phyloP scores from a whole-genome alignment of 345 rosid genomes.

The Draba incana region DNA sequence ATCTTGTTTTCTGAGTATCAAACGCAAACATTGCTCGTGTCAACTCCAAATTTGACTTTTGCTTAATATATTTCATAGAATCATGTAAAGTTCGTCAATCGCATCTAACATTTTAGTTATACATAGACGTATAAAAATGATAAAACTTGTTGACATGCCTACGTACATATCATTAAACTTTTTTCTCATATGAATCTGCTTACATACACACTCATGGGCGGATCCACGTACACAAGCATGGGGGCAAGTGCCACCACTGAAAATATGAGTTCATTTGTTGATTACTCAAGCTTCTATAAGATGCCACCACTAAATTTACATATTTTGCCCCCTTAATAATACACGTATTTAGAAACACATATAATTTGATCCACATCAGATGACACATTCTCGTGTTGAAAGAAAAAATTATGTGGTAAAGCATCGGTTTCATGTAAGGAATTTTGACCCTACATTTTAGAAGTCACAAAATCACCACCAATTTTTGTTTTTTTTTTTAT shows the following conservation, averaged over 20 bases:
- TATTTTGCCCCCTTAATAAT: too few relatives aligned
- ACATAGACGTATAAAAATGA: background rate
- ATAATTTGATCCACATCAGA: too few relatives aligned
- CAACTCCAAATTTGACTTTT: background rate
- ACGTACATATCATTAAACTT: background rate
- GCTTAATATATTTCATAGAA: background rate
- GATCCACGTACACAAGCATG: too few relatives aligned
- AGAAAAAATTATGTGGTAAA: background rate
- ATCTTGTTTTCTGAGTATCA: background rate
- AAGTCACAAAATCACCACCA: conserved; percentile 11
- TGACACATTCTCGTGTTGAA: background rate
- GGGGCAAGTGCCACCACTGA: too few relatives aligned
- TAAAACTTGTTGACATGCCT: background rate
- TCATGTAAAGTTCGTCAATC: background rate
- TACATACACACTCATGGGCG: background rate
- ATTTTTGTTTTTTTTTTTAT: background rate
- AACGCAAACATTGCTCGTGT: background rate
- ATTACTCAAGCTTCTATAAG: too few relatives aligned
- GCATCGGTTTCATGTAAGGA: conserved; percentile 8
- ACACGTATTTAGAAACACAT: background rate
- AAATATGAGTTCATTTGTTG: too few relatives aligned
- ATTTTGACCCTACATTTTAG: conserved; percentile 3
- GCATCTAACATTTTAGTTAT: background rate
- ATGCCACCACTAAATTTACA: too few relatives aligned
- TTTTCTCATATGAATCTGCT: background rate